Evolutionary conservation across 768 basidiomycete species (phyloP).

Genomic region (Leccinum incarnatum): DNA sequence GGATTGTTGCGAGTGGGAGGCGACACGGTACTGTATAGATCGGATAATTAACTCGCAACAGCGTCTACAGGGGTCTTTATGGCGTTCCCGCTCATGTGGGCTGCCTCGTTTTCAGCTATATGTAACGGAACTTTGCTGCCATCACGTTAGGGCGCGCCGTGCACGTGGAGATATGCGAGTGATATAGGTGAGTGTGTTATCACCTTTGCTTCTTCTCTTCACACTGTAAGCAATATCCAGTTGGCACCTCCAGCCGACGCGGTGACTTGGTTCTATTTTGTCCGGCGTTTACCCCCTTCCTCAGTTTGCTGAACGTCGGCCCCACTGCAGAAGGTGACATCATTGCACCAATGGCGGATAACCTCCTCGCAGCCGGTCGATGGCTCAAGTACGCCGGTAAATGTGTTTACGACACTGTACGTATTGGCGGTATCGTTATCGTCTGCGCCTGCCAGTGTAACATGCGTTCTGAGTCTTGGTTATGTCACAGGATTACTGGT

Average conservation of each 20-base stretch:
- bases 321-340: conserved; percentile 56
- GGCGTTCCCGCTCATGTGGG: conserved; percentile 37
- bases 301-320: conserved; percentile 50
- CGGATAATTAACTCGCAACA: conserved; percentile 17
- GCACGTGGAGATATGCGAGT: too few relatives aligned
- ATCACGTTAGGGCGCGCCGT: too few relatives aligned
- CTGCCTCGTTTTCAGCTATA: neutral
- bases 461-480: neutral
- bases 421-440: conserved; percentile 10
- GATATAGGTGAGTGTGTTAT: too few relatives aligned
- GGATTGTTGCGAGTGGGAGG: too few relatives aligned
- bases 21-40: conserved; percentile 10
- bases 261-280: neutral
- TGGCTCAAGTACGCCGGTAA: conserved; percentile 51
- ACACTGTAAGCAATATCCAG: too few relatives aligned
- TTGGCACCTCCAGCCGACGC: neutral
- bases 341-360: conserved; percentile 45
- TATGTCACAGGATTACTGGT: conserved; percentile 45
- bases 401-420: conserved; percentile 53
- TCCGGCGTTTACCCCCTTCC: neutral
- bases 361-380: conserved; percentile 47
- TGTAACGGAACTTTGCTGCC: too few relatives aligned
- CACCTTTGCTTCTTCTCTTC: too few relatives aligned
- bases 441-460: neutral
- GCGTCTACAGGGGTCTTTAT: conserved; percentile 51